These are phyloP conservation scores for Phaseolus coccineus DNA, from an alignment of 331 rosid species.

Conservation along the genomic window DNA sequence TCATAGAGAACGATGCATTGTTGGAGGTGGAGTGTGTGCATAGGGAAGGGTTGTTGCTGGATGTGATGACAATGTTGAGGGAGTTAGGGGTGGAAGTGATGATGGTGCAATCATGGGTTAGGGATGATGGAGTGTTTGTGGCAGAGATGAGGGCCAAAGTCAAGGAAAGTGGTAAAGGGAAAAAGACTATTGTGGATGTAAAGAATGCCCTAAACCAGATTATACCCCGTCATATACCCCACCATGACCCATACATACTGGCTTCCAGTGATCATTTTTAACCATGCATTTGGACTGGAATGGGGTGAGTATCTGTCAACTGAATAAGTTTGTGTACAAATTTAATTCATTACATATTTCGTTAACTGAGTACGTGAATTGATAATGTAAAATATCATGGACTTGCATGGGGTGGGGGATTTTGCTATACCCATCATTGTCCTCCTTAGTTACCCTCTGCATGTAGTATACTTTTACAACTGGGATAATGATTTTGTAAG, in stretches of 20 bases:
- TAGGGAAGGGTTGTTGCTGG: conserved; percentile 69
- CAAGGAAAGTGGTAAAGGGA: conserved; percentile 59
- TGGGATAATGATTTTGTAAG: background rate
- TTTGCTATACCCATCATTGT: background rate
- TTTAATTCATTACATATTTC: background rate
- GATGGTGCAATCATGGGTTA: conserved; percentile 39
- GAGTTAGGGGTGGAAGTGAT: conserved; percentile 63
- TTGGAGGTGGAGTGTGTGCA: conserved; percentile 72
- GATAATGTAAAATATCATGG: background rate
- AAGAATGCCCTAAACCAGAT: conserved; percentile 68
- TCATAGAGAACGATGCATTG: conserved; percentile 68
- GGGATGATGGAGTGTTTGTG: conserved; percentile 43
- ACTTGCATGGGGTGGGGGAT: background rate
- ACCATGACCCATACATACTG: background rate
- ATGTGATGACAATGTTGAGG: conserved; percentile 61
- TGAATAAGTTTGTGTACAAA: background rate
- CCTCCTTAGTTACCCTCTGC: background rate
- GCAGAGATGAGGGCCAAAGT: conserved; percentile 74
- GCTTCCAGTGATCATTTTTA: conserved; percentile 15
- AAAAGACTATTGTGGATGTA: conserved; percentile 68
- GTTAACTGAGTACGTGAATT: background rate
- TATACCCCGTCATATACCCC: conserved; percentile 60
- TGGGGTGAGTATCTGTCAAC: background rate
- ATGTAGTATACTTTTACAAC: background rate
- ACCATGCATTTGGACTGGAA: background rate